Evolutionary conservation across 2,329 filamentous ascomycete species (phyloP).

Genomic region (Dryadomyces quercus-mongolicae): DNA sequence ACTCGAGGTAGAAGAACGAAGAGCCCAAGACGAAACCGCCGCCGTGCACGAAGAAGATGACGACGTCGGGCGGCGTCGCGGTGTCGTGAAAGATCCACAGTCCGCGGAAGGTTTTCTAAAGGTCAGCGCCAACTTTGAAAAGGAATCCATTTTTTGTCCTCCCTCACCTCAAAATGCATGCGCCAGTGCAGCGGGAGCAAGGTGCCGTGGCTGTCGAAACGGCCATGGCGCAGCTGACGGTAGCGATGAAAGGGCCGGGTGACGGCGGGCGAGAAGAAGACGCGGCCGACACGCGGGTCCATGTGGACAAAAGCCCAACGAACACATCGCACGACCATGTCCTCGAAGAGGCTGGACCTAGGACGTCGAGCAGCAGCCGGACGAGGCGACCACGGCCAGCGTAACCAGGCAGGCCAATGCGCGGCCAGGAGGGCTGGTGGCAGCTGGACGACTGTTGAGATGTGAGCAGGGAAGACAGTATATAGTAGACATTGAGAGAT

Average conservation of each 20-base stretch:
- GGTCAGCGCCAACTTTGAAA: too few species aligned
- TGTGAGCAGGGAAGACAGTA: neutral
- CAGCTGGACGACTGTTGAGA: slow-evolving; percentile 39
- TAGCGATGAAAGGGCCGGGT: slow-evolving; percentile 63
- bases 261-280: slow-evolving; percentile 68
- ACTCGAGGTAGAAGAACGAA: slow-evolving; percentile 74
- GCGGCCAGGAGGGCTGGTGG: slow-evolving; percentile 42
- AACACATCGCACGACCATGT: slow-evolving; percentile 65
- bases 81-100: slow-evolving; percentile 58
- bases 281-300: slow-evolving; percentile 53
- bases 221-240: slow-evolving; percentile 63
- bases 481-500: too few species aligned
- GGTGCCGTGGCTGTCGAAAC: slow-evolving; percentile 23
- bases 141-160: too few species aligned
- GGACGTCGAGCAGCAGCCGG: too few species aligned
- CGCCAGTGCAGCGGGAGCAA: slow-evolving; percentile 50
- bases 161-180: slow-evolving; percentile 33
- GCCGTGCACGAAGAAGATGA: slow-evolving; percentile 74
- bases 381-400: too few species aligned
- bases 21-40: slow-evolving; percentile 80
- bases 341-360: slow-evolving; percentile 52
- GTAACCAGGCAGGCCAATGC: slow-evolving; percentile 38
- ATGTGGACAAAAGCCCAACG: slow-evolving; percentile 66
- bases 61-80: slow-evolving; percentile 53
- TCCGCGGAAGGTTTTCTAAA: slow-evolving; percentile 37